Evolutionary conservation across 345 rosid genomes (phyloP).

Genomic region (Microcos paniculata): DNA sequence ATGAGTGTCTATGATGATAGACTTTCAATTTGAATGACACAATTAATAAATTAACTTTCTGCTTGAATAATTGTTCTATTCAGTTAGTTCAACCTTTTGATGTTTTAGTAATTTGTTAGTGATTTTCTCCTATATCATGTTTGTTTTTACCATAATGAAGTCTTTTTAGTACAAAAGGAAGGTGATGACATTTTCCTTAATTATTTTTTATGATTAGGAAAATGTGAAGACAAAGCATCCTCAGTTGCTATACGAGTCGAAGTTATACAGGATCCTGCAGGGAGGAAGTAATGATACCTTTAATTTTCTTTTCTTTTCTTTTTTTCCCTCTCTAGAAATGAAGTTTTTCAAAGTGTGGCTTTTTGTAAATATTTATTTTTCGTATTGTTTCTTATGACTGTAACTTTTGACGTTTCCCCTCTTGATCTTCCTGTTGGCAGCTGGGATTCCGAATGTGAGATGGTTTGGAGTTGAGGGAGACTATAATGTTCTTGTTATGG

Average conservation of each 20-base stretch:
- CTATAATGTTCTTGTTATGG: constrained; percentile 93
- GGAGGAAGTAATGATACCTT: constrained; percentile 73
- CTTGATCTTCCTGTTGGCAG: constrained; percentile 35
- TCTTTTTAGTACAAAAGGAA: background rate
- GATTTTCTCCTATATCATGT: background rate
- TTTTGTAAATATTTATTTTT: background rate
- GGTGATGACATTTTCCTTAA: background rate
- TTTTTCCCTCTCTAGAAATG: background rate
- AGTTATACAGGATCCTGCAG: constrained; percentile 80
- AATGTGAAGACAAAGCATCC: constrained; percentile 92
- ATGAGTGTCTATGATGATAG: background rate
- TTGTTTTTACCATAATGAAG: background rate
- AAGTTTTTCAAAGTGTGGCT: background rate
- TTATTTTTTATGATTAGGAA: constrained; percentile 51
- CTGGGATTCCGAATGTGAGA: constrained; percentile 91
- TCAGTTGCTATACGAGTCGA: constrained; percentile 81
- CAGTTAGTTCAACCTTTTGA: background rate
- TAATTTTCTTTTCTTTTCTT: background rate
- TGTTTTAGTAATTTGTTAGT: background rate
- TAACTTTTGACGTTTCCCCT: background rate
- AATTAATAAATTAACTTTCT: background rate
- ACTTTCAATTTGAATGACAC: background rate
- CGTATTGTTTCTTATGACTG: background rate
- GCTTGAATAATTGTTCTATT: background rate
- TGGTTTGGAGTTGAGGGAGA: constrained; percentile 96